Evolutionary conservation across 306 rosid genomes (phyloP), one percentile per base, ranked within the genome.

Genomic region (Echinosophora koreensis): DNA sequence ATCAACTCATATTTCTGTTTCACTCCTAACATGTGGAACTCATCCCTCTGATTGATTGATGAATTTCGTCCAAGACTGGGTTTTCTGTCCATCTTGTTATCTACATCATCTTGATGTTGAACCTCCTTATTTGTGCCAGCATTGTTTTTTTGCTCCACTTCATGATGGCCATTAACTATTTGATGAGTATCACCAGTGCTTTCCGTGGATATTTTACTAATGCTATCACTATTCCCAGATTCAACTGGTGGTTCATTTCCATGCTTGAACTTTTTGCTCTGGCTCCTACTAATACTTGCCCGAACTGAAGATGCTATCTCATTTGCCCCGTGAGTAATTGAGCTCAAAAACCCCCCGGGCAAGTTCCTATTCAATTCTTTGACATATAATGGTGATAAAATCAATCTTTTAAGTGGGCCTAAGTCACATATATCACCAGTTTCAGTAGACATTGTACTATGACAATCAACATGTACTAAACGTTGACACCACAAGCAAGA

Each of bases 401-500:
- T 80, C 89, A 96, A 88, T 85, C 98, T 96, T 82, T 80, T 96
- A 78, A 86, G 88, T 46, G 90, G 87, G 69, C 98, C 99, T 84
- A 96, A 78, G 84, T 96, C 99, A 79, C 99, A 96, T 30, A 89
- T 75, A 85, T 96, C 99, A 38, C 98, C 98, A 0, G 92, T 88
- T 89, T 96, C 99, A 73, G 84, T 91, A 32, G 93, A 88, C 96
- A 92, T 86, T 77, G 73, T 69, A 79, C 81, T 69, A 66, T 96
- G 99, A 78, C 99, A 96, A 86, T 96, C 98, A 82, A 96, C 99
- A 65, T 96, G 99, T 39, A 96, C 97, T 75, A 89, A 76, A 42
- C 93, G 86, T 72, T 96, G 99, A 80, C 99, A 96, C 99, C 99
- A 96, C 85, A 96, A 80, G 86, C 99, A 96, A 78, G 88, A 84